phyloP scores from a whole-genome alignment of 495 filamentous ascomycete genomes.

The Hypoxylon crocopeplum region DNA sequence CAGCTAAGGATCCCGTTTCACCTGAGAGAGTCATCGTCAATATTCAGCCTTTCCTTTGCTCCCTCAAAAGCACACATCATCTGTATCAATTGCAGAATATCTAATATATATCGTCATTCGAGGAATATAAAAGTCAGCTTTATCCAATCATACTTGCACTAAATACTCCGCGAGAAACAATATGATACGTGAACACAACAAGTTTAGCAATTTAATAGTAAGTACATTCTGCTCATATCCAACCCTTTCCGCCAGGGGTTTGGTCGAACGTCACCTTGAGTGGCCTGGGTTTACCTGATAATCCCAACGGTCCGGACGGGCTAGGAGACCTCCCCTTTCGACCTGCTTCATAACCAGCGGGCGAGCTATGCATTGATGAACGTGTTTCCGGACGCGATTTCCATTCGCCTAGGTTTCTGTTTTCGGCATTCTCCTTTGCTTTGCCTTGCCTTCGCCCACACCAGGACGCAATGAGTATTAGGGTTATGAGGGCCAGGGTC shows the following conservation, averaged over 20 bases:
- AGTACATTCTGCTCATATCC: neutral
- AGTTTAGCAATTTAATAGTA: too few relatives aligned
- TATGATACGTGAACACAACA: too few relatives aligned
- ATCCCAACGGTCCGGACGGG: neutral
- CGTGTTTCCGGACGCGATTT: constrained; percentile 4
- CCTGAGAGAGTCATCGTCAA: neutral
- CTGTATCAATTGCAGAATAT: too few relatives aligned
- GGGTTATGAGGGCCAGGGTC: constrained; percentile 1
- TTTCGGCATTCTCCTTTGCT: neutral
- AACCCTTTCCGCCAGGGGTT: neutral
- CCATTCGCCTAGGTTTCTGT: neutral
- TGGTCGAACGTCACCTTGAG: neutral
- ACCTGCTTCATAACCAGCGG: neutral
- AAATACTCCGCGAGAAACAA: too few relatives aligned
- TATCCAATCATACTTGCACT: too few relatives aligned
- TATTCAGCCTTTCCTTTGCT: too few relatives aligned
- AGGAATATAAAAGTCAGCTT: too few relatives aligned
- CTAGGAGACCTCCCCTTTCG: neutral
- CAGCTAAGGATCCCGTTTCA: neutral
- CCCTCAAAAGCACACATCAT: too few relatives aligned
- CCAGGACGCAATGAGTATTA: constrained; percentile 14
- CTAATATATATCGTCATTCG: too few relatives aligned
- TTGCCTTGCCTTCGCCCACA: constrained; percentile 13
- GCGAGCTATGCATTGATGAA: too few relatives aligned
- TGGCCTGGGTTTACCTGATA: constrained; percentile 1